Conservation (phyloP, 2,329 filamentous ascomycete species). For the Pleoardoris graminearum region DNA sequence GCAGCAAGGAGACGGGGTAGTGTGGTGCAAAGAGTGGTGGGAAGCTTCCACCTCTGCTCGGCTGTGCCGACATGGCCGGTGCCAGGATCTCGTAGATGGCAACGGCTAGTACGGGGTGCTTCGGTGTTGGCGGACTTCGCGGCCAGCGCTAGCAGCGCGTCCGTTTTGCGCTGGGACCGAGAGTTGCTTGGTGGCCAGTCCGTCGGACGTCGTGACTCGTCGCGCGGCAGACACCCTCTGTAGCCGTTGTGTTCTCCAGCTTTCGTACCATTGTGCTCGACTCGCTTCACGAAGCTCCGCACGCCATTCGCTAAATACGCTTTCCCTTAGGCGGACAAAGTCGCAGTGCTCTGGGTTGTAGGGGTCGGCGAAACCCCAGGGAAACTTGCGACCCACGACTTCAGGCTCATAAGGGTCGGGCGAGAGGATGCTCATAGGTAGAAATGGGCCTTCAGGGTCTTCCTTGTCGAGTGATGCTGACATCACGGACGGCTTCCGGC, state of each 20-base stretch:
- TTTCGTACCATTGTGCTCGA: constrained; percentile 91
- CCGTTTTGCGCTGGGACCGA: constrained; percentile 33
- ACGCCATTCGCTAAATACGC: constrained; percentile 92
- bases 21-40: background rate
- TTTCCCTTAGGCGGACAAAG: constrained; percentile 86
- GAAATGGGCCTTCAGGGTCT: constrained; percentile 61
- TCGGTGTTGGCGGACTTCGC: constrained; percentile 32
- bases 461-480: constrained; percentile 44
- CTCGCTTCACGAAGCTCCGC: constrained; percentile 87
- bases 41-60: background rate
- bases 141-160: constrained; percentile 40
- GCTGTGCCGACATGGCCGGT: background rate
- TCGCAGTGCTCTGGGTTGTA: constrained; percentile 92
- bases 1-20: constrained; percentile 6
- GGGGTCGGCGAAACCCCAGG: constrained; percentile 96
- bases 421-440: constrained; percentile 91
- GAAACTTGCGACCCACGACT: constrained; percentile 82
- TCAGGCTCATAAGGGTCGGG: constrained; percentile 86
- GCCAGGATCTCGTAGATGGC: background rate
- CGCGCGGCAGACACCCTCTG: constrained; percentile 29
- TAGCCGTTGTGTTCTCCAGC: constrained; percentile 74
- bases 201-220: constrained; percentile 36
- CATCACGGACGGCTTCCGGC: constrained; percentile 47
- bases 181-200: constrained; percentile 29
- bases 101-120: constrained; percentile 22